A percentile compares a stretch with the other conserved stretches of the same genome.
phyloP scores from a whole-genome alignment of 2,329 filamentous ascomycete genomes.

The Plenodomus lindquistii region DNA sequence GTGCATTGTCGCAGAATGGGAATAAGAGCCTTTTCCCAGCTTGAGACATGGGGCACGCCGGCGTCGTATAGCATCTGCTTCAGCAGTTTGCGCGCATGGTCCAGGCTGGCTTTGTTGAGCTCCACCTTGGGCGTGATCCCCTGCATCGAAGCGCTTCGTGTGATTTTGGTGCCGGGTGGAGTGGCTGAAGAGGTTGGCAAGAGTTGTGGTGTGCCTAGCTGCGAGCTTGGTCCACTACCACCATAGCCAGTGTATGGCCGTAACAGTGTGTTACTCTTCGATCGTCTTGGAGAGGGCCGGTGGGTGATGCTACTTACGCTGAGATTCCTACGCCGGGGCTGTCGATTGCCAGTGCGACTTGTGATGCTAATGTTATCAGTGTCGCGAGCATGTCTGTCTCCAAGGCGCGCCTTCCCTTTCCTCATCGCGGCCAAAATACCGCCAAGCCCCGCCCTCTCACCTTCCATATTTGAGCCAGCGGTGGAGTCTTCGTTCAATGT shows the following conservation, averaged over 20 bases:
- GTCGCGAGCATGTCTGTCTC: constrained; percentile 75
- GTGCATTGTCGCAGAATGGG: constrained; percentile 90
- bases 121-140: constrained; percentile 78
- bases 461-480: constrained; percentile 65
- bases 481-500: constrained; percentile 70
- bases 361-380: constrained; percentile 66
- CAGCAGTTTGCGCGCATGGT: constrained; percentile 84
- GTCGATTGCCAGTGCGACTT: constrained; percentile 64
- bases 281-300: constrained; percentile 71
- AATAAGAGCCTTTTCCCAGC: constrained; percentile 88
- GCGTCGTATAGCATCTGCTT: constrained; percentile 81
- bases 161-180: constrained; percentile 45
- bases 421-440: constrained; percentile 73
- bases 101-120: constrained; percentile 82
- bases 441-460: constrained; percentile 73
- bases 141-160: constrained; percentile 82
- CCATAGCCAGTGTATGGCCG: constrained; percentile 52
- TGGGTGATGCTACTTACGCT: constrained; percentile 80
- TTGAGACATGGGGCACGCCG: constrained; percentile 69
- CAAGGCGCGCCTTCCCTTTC: constrained; percentile 72
- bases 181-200: constrained; percentile 32
- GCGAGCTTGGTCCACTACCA: constrained; percentile 15
- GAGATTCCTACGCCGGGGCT: constrained; percentile 75
- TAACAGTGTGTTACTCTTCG: constrained; percentile 57
- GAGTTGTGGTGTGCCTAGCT: constrained; percentile 26